A percentile compares a stretch with the other conserved stretches of the same genome.
Conservation (phyloP, 768 basidiomycete genomes). For the Gelatoporia subvermispora region DNA sequence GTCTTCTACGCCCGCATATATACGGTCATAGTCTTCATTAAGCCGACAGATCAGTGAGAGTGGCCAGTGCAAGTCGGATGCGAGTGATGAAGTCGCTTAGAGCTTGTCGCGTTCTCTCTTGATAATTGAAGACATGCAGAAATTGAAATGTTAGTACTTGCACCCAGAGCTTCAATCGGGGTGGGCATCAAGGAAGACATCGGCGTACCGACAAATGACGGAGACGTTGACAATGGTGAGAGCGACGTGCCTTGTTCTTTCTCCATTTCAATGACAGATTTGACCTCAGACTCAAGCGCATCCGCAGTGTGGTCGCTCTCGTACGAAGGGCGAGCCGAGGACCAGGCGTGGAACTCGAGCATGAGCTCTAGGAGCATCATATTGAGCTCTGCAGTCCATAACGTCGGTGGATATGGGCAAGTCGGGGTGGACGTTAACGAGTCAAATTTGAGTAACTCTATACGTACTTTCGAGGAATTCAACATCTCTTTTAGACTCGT, state of each 20-base stretch:
- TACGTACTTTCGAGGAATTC: conserved; percentile 32
- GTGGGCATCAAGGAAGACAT: too few species aligned
- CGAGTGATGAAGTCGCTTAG: conserved; percentile 28
- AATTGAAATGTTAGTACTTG: not conserved
- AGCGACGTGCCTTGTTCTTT: conserved; percentile 31
- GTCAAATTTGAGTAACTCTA: conserved; percentile 9
- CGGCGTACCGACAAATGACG: conserved; percentile 24
- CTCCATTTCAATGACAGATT: conserved; percentile 23
- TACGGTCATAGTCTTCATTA: too few species aligned
- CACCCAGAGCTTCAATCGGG: conserved; percentile 1
- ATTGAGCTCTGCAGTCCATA: conserved; percentile 23
- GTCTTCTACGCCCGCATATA: too few species aligned
- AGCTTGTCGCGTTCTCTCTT: conserved; percentile 29
- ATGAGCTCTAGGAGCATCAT: conserved; percentile 29
- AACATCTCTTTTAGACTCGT: conserved; percentile 28
- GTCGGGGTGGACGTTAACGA: not conserved
- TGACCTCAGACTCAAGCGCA: conserved; percentile 25
- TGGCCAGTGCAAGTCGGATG: conserved; percentile 30
- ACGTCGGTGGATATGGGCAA: not conserved
- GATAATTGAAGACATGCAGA: not conserved
- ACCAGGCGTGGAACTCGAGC: conserved; percentile 34
- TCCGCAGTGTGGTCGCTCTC: conserved; percentile 26
- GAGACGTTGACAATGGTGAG: conserved; percentile 9
- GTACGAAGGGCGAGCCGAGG: conserved; percentile 27
- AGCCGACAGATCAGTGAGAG: conserved; percentile 20